phyloP scores from a whole-genome alignment of 352 stramenopile species.

The Phytopythium boreale region DNA sequence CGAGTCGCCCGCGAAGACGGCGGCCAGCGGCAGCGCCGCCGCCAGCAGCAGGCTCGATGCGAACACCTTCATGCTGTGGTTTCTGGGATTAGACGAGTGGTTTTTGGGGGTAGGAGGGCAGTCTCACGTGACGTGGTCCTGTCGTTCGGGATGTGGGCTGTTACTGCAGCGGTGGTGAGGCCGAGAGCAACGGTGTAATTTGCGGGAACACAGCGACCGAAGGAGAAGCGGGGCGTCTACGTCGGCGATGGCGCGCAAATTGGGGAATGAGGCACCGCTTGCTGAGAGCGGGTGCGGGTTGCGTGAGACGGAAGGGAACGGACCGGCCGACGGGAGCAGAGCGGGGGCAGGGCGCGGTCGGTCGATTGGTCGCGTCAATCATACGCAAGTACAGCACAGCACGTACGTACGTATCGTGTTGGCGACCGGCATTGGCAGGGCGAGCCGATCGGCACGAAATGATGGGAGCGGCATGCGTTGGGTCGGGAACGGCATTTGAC shows the following conservation, averaged over 20 bases:
- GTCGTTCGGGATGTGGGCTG: no score
- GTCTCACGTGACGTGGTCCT: no score
- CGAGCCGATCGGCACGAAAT: not conserved
- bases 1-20: conserved; percentile 10
- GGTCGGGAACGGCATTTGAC: not conserved
- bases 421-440: no score
- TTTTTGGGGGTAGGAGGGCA: not conserved
- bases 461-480: no score
- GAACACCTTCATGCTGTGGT: conserved; percentile 26
- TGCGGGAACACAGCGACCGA: not conserved
- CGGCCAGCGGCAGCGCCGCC: conserved; percentile 5
- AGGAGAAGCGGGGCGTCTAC: not conserved
- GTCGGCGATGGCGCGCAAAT: conserved; percentile 3
- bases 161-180: no score
- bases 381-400: no score
- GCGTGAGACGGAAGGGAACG: not conserved
- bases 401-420: no score
- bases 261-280: not conserved
- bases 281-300: not conserved
- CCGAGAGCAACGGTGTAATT: conserved; percentile 3
- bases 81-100: no score
- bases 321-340: not conserved
- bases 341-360: not conserved
- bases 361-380: no score
- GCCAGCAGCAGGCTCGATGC: conserved; percentile 17